These are phyloP conservation scores for Debaryomyces fabryi DNA, from an alignment of 1,139 yeast species.

Conservation along the genomic window DNA sequence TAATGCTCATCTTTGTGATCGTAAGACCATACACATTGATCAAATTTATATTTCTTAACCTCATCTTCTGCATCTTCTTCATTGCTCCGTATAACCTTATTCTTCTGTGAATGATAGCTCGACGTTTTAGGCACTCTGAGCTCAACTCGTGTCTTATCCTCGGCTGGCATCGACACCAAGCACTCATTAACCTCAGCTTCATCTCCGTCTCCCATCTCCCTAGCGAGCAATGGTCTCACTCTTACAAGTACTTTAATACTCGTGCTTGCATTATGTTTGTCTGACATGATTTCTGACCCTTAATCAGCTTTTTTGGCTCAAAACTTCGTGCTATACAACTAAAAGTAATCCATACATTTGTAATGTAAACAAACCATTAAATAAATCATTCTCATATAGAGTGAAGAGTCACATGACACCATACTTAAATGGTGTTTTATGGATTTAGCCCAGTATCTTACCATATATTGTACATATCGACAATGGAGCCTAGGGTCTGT, in stretches of 20 bases:
- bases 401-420: neutral
- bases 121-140: conserved; percentile 28
- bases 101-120: conserved; percentile 14
- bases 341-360: neutral
- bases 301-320: neutral
- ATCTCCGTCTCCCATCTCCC: conserved; percentile 29
- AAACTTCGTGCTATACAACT: neutral
- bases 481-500: neutral
- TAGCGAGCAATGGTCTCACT: conserved; percentile 44
- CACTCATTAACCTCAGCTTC: conserved; percentile 13
- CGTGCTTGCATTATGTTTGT: conserved; percentile 13
- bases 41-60: conserved; percentile 50
- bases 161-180: conserved; percentile 36
- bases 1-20: conserved; percentile 35
- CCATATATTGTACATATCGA: neutral
- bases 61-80: conserved; percentile 18
- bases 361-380: conserved; percentile 4
- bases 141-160: conserved; percentile 22
- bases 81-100: conserved; percentile 2
- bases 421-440: neutral
- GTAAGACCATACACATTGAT: conserved; percentile 62
- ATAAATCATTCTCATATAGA: neutral
- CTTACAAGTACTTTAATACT: conserved; percentile 50
- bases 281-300: neutral
- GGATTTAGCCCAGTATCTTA: neutral